Evolutionary conservation across 441 rosid species (phyloP), one percentile per base, ranked within the genome.

Genomic region (Arabidopsis lyrata): DNA sequence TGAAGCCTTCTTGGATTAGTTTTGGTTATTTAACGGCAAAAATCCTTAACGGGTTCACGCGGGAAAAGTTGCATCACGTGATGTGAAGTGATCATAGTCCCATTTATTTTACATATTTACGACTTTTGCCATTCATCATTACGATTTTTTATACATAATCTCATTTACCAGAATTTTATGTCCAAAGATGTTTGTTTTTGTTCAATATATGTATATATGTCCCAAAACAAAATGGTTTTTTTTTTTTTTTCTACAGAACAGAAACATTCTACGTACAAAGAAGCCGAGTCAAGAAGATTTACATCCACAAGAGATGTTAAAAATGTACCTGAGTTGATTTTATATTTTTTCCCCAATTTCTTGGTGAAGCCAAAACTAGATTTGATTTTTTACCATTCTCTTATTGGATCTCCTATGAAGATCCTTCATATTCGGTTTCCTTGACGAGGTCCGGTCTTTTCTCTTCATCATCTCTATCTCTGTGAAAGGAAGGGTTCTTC

Each of bases 271-370:
- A 81, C 75, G 65, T 68, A 80, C 66, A 81, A 79, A 74, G 81
- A 65, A 66, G 80, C 76, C 64, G 65, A 66, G 83, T 82, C 82
- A 81, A 77, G 75, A 81, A 77, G 75, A 83, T 84, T 75, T 83
- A 87, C 88, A 88, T 29, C 76, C 65, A 58, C 48, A 16, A 15
- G 22, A 79, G 79, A 72, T 55, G 74, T 56, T 45, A 74, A 50
- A 58, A 74, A 56, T 73, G 58, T 42, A 22, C 59, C 24, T 10
- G 27, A 14, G 60, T 24, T 65, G 54, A 1, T 52, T 63, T 68
- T 47, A 31, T 22, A 35, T 56, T 32, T 8, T 8, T 20, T 14
- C 56, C 27, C 34, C 42, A 31, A 41, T 64, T 34, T 42, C 50
- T 72, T 64, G 31, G 39, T 47, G 53, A 55, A 58, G 32, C 73